phyloP scores from a whole-genome alignment of 1,139 yeast species.

The Saccharomyces hybrid region DNA sequence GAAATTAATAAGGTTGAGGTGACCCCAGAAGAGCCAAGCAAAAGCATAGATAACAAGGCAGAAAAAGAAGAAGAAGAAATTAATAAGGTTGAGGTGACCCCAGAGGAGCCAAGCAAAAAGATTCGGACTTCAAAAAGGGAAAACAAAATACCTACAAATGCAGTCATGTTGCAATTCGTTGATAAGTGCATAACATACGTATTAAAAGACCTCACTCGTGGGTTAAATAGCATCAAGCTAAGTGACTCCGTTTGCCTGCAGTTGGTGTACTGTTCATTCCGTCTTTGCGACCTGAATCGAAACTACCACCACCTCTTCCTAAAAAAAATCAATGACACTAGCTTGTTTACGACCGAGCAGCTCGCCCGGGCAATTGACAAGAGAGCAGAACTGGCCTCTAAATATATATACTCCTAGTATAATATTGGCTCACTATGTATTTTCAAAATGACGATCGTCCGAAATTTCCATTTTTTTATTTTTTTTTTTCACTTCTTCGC shows the following conservation, averaged over 20 bases:
- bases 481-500: not conserved
- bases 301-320: constrained; percentile 28
- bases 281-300: constrained; percentile 27
- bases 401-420: constrained; percentile 13
- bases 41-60: not conserved
- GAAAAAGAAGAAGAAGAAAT: not conserved
- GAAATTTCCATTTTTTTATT: not conserved
- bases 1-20: not conserved
- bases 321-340: constrained; percentile 22
- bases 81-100: not conserved
- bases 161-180: constrained; percentile 24
- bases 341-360: constrained; percentile 18
- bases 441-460: not conserved
- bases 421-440: not conserved
- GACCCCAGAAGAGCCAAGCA: constrained; percentile 5
- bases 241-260: constrained; percentile 31
- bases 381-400: constrained; percentile 27
- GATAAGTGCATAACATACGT: constrained; percentile 19
- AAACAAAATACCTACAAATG: constrained; percentile 15
- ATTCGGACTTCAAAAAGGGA: not conserved
- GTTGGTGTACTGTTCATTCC: constrained; percentile 31
- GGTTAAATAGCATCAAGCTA: constrained; percentile 11
- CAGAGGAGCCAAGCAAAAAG: constrained; percentile 5
- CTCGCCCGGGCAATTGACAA: constrained; percentile 24
- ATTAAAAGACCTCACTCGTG: constrained; percentile 10